Percentiles rank a stretch among this genome's conserved stretches.
phyloP scores from a whole-genome alignment of 495 filamentous ascomycete species.

The Achaetomiella virescens region DNA sequence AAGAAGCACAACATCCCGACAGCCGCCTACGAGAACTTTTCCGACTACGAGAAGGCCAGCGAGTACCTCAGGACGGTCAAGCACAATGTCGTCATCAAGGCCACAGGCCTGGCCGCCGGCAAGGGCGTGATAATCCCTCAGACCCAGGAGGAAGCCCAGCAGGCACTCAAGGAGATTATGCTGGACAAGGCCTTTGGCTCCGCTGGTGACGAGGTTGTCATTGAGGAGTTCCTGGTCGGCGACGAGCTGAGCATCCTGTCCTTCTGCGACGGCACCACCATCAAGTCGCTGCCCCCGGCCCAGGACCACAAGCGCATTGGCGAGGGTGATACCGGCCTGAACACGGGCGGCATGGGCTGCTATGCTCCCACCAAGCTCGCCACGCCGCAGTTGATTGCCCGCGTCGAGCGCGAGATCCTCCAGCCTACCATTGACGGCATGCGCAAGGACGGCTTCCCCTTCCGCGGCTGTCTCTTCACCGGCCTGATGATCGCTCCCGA shows the following conservation, averaged over 20 bases:
- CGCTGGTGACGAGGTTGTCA: conserved; percentile 88
- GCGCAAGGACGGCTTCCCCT: conserved; percentile 70
- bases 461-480: conserved; percentile 86
- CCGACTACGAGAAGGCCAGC: conserved; percentile 67
- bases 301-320: conserved; percentile 95
- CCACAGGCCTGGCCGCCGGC: conserved; percentile 76
- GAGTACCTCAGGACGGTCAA: conserved; percentile 67
- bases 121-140: conserved; percentile 88
- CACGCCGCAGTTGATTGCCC: conserved; percentile 62
- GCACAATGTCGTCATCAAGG: conserved; percentile 85
- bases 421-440: conserved; percentile 88
- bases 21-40: conserved; percentile 83
- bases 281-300: conserved; percentile 79
- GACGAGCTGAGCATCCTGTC: conserved; percentile 88
- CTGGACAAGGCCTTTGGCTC: conserved; percentile 75
- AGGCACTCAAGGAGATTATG: conserved; percentile 86
- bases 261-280: conserved; percentile 84
- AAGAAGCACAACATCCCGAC: conserved; percentile 83
- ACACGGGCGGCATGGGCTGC: conserved; percentile 97
- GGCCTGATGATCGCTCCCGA: conserved; percentile 89
- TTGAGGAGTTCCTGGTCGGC: conserved; percentile 89
- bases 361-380: conserved; percentile 88
- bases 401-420: conserved; percentile 75
- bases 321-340: conserved; percentile 86
- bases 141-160: conserved; percentile 72